Conservation (phyloP, 179 eudicot species). For the Beta macrorhiza region DNA sequence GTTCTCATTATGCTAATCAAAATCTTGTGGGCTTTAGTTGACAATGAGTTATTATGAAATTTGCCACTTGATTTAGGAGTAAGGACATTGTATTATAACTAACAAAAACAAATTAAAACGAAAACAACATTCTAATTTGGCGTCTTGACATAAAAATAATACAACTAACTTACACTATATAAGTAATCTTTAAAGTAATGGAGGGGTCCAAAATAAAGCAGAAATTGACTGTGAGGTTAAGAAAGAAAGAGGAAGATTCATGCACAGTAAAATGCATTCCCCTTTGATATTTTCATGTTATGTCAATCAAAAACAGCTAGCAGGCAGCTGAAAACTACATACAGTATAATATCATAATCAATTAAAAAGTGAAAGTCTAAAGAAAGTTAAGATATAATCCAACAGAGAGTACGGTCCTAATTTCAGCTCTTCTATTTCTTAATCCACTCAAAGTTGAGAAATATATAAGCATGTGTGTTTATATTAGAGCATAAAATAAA, state of each 20-base stretch:
- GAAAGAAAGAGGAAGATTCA: slow-evolving; percentile 26
- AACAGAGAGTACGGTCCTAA: not conserved
- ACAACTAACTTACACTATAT: not conserved
- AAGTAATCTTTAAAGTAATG: no score
- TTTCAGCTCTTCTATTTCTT: slow-evolving; percentile 11
- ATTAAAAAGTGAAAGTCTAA: not conserved
- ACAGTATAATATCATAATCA: not conserved
- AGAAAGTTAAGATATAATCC: not conserved
- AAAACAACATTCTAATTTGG: slow-evolving; percentile 12
- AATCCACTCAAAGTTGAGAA: slow-evolving; percentile 12
- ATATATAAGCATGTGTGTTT: slow-evolving; percentile 27
- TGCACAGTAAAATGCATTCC: slow-evolving; percentile 5
- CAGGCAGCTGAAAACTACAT: not conserved
- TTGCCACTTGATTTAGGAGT: no score
- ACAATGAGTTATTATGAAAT: no score
- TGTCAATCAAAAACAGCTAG: slow-evolving; percentile 27
- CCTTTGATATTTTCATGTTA: not conserved
- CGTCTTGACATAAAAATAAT: not conserved
- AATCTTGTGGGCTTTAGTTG: no score
- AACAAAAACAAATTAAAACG: not conserved
- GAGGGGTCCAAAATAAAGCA: not conserved
- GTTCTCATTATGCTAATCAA: no score
- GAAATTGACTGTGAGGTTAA: not conserved
- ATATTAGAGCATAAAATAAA: not conserved
- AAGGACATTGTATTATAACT: no score